Conservation (phyloP, 176 grass and related monocot genomes). For the Carex littledalei region DNA sequence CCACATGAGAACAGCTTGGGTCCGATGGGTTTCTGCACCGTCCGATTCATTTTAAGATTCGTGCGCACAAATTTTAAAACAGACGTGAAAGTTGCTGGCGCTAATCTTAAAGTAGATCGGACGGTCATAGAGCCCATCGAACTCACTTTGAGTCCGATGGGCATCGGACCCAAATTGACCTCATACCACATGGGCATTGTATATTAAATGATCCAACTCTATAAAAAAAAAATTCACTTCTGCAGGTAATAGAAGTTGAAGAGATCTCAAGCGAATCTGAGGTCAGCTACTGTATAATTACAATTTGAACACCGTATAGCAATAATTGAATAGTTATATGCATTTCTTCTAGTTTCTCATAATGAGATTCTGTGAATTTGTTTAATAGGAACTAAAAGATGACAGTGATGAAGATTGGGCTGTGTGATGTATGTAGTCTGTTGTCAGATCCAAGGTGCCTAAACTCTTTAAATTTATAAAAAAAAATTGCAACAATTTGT, state of each 20-base stretch:
- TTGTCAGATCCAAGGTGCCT: conserved; percentile 3
- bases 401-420: conserved; percentile 58
- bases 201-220: conserved; percentile 8
- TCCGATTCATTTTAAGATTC: too few relatives aligned
- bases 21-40: too few relatives aligned
- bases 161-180: too few relatives aligned
- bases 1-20: too few relatives aligned
- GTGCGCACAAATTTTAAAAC: too few relatives aligned
- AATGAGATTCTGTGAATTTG: neutral
- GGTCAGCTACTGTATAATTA: conserved; percentile 21
- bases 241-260: conserved; percentile 44
- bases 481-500: neutral
- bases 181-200: neutral
- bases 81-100: too few relatives aligned
- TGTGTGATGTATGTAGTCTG: conserved; percentile 17
- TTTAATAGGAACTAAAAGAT: conserved; percentile 26
- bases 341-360: neutral
- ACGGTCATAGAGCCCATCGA: too few relatives aligned
- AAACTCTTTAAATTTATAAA: neutral
- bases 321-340: neutral
- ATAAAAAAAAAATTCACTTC: neutral
- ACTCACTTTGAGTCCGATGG: too few relatives aligned
- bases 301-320: neutral
- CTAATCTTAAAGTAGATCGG: too few relatives aligned
- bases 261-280: conserved; percentile 43